phyloP scores from a whole-genome alignment of 73 alveolate genomes.

The Paraurostyla sp. region DNA sequence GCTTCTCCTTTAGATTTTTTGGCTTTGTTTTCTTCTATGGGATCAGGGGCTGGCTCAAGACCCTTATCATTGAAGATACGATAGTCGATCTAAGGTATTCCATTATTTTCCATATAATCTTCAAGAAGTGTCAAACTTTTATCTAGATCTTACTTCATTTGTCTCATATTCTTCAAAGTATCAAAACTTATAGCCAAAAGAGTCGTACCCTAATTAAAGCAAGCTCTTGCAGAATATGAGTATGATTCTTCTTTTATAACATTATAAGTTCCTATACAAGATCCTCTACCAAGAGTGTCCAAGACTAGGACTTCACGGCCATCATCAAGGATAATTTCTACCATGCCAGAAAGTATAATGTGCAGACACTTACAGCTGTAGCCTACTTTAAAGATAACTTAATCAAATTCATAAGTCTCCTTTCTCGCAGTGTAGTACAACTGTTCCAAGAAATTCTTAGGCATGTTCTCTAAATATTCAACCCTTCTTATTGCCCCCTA shows the following conservation, averaged over 20 bases:
- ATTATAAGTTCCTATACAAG: constrained; percentile 20
- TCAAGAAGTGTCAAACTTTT: constrained; percentile 4
- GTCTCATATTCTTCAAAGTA: neutral
- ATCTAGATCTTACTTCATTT: neutral
- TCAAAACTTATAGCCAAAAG: neutral
- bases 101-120: constrained; percentile 61
- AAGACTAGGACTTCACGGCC: neutral
- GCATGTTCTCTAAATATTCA: neutral
- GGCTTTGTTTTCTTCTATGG: neutral
- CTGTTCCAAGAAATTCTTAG: neutral
- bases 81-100: constrained; percentile 68
- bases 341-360: neutral
- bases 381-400: constrained; percentile 9
- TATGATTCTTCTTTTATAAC: neutral
- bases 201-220: neutral
- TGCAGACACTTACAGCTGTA: neutral
- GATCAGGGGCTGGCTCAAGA: neutral
- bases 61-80: constrained; percentile 24
- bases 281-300: constrained; percentile 40
- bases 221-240: constrained; percentile 19
- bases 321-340: constrained; percentile 24
- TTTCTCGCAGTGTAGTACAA: neutral
- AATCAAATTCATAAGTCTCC: constrained; percentile 2
- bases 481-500: constrained; percentile 12
- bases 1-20: neutral